Base-by-base conservation (phyloP, 768 basidiomycete species). In the Leccinum olivaceopallidum region DNA sequence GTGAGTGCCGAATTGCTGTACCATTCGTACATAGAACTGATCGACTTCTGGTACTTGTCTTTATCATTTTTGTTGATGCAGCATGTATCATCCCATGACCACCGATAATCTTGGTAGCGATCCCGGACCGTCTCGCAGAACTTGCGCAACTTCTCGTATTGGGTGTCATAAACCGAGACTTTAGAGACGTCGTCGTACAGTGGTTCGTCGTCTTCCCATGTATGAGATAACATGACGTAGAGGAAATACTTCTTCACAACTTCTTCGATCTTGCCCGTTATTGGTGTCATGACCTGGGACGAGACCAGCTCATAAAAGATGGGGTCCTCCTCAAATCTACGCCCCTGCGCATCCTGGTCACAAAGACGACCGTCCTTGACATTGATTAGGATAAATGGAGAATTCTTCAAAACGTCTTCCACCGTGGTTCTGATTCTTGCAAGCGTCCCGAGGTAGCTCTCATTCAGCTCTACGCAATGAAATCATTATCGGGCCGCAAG, bases 191-290 rank as follows among this genome's bases (percentile, higher is more conserved):
- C 56, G 5, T 62, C 16, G 32, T 58, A 24, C 1, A 61, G 42
- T 7, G 65, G 63, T 48, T 66, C 65, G 0, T 37, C 18, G 6
- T 18, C 60, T n/a, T 58, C 60, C 65, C 65, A 66, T 6, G 57
- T 63, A 6, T 66, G 65, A 20, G 65, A 66, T 34, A 66, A 59
- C 65, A 65, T 66, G 50, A 65, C 55, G n/a, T 63, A 66, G 18
- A 3, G 26, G 48, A 65, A 65, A 32, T 60, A 66, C 4, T 5
- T 2, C 8, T 32, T 28, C 8, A 64, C 57, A 10, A 44, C 57
- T 12, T 26, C n/a, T 18, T 58, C 34, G 47, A 65, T 61, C n/a
- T 12, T 48, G 1, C 20, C 12, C 20, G 18, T 14, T 37, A 59
- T 32, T 16, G 16, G 61, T n/a, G 9, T 24, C 47, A 24, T 39